phyloP scores from a whole-genome alignment of 306 rosid species.

The Quercus variabilis region DNA sequence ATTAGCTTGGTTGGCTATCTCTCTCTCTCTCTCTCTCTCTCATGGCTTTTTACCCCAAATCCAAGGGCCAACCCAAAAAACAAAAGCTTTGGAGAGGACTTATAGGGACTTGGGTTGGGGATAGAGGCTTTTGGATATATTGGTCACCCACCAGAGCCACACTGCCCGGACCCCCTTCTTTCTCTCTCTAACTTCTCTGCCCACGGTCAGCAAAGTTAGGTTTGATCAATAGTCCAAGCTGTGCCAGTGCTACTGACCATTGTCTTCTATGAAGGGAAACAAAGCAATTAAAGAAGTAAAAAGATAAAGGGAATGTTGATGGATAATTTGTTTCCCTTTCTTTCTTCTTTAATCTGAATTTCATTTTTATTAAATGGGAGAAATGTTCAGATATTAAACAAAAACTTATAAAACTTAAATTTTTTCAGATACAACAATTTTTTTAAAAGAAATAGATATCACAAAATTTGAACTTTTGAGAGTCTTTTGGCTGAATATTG shows the following conservation, averaged over 20 bases:
- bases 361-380: background rate
- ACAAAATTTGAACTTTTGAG: too few relatives aligned
- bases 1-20: slow-evolving; percentile 23
- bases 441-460: too few relatives aligned
- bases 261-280: slow-evolving; percentile 16
- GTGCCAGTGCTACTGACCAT: background rate
- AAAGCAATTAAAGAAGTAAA: slow-evolving; percentile 20
- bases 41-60: slow-evolving; percentile 66
- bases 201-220: slow-evolving; percentile 45
- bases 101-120: slow-evolving; percentile 48
- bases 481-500: too few relatives aligned
- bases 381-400: background rate
- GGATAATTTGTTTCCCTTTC: slow-evolving; percentile 17
- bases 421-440: too few relatives aligned
- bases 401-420: background rate
- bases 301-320: slow-evolving; percentile 14
- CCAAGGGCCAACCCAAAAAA: slow-evolving; percentile 49
- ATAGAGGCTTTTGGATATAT: slow-evolving; percentile 28
- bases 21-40: slow-evolving; percentile 20
- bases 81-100: slow-evolving; percentile 9
- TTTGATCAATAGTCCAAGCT: slow-evolving; percentile 22
- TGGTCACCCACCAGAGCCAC: slow-evolving; percentile 42
- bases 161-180: slow-evolving; percentile 20
- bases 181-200: slow-evolving; percentile 31
- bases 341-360: background rate